These are phyloP conservation scores for Takakia lepidozioides DNA, from an alignment of 225 moss, liverwort and hornwort genomes.

Conservation along the genomic window DNA sequence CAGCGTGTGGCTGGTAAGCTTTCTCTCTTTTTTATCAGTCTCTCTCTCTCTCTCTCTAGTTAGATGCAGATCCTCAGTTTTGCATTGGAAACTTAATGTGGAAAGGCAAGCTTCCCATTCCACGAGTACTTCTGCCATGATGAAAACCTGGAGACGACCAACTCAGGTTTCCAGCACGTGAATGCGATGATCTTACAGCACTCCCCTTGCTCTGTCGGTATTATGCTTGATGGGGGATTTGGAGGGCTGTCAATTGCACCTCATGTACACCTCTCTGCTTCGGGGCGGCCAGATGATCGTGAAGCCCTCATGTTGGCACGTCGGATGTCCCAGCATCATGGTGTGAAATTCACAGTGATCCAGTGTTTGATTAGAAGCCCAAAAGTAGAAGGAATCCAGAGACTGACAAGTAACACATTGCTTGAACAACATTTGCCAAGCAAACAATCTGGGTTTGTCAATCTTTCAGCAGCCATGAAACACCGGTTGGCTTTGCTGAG, in stretches of 20 bases:
- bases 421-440: background rate
- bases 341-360: conserved; percentile 23
- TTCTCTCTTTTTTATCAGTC: no score
- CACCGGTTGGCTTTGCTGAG: no score
- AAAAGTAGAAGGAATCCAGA: conserved; percentile 3
- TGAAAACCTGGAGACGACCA: conserved; percentile 16
- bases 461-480: no score
- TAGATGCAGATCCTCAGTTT: no score
- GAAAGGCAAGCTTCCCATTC: no score
- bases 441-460: background rate
- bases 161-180: conserved; percentile 15
- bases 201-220: conserved; percentile 37
- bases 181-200: conserved; percentile 25
- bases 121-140: conserved; percentile 24
- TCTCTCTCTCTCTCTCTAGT: no score
- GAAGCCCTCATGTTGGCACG: conserved; percentile 31
- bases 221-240: conserved; percentile 24
- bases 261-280: conserved; percentile 17
- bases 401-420: conserved; percentile 1
- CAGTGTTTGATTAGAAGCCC: conserved; percentile 15
- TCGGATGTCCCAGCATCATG: conserved; percentile 16
- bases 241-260: conserved; percentile 18
- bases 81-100: no score
- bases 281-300: conserved; percentile 32
- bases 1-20: conserved; percentile 68